A percentile compares a stretch with the other conserved stretches of the same genome.
Evolutionary conservation across 1,284 basidiomycete species (phyloP).

Genomic region (Malassezia cuniculi): DNA sequence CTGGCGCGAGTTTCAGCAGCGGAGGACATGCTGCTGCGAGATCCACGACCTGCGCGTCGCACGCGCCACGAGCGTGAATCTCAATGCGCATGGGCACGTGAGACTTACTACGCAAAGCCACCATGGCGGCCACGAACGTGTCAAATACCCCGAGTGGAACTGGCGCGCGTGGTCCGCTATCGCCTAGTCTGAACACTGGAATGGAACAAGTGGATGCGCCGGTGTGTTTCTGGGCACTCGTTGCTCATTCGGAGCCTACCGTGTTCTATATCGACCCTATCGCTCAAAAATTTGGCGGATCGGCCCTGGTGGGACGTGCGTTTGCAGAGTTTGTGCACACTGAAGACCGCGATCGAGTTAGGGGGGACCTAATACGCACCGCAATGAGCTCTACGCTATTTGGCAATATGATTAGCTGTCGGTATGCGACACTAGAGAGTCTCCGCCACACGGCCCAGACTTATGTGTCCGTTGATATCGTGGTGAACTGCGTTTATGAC

Average conservation of each 20-base stretch:
- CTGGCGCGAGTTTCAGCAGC: slow-evolving; percentile 11
- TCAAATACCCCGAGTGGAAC: too few relatives aligned
- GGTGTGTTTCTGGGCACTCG: too few relatives aligned
- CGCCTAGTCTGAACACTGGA: too few relatives aligned
- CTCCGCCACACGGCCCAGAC: slow-evolving; percentile 54
- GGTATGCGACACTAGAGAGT: slow-evolving; percentile 48
- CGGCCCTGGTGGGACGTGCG: slow-evolving; percentile 63
- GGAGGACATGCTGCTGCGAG: background rate
- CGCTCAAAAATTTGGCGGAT: slow-evolving; percentile 60
- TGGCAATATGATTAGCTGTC: slow-evolving; percentile 73
- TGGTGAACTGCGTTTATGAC: slow-evolving; percentile 85
- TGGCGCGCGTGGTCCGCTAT: too few relatives aligned
- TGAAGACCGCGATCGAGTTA: slow-evolving; percentile 54
- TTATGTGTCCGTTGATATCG: slow-evolving; percentile 72
- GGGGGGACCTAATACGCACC: slow-evolving; percentile 59
- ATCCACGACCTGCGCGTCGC: background rate
- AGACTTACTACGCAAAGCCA: too few relatives aligned
- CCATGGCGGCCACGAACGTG: too few relatives aligned
- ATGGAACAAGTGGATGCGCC: too few relatives aligned
- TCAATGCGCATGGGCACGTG: slow-evolving; percentile 16
- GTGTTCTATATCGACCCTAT: slow-evolving; percentile 84
- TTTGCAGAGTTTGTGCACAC: slow-evolving; percentile 80
- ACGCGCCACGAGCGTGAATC: slow-evolving; percentile 1
- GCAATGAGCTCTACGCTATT: slow-evolving; percentile 68
- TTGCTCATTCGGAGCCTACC: too few relatives aligned